These are phyloP conservation scores for Torulaspora maleeae DNA, from an alignment of 805 yeast species.

Conservation along the genomic window DNA sequence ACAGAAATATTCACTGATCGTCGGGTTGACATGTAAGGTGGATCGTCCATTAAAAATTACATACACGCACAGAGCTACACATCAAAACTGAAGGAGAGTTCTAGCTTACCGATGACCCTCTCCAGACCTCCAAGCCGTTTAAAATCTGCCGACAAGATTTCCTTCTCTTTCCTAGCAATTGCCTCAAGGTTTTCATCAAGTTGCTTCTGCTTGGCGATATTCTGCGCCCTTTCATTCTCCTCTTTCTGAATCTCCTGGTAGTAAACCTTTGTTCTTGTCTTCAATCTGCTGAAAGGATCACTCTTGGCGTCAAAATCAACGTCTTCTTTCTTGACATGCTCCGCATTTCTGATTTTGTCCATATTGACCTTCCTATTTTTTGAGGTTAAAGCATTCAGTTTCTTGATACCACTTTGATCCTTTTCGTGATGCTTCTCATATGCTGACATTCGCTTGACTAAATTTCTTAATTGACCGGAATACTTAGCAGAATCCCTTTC, in stretches of 20 bases:
- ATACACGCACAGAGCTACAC: conserved; percentile 12
- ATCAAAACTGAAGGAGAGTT: conserved; percentile 39
- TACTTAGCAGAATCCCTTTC: conserved; percentile 42
- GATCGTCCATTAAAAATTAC: background rate
- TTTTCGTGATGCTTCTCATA: conserved; percentile 39
- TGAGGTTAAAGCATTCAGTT: conserved; percentile 70
- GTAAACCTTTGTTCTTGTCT: conserved; percentile 81
- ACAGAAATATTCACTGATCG: too few species aligned
- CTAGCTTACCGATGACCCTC: conserved; percentile 43
- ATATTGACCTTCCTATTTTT: conserved; percentile 81
- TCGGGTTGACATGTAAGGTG: background rate
- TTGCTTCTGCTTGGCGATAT: conserved; percentile 47
- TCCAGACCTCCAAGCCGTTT: conserved; percentile 57
- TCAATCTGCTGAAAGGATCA: conserved; percentile 87
- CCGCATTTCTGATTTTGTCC: conserved; percentile 74
- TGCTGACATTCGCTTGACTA: conserved; percentile 37
- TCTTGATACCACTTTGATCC: conserved; percentile 39
- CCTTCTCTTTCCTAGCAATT: conserved; percentile 42
- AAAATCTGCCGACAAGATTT: conserved; percentile 48
- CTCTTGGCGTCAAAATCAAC: conserved; percentile 39
- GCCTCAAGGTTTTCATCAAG: conserved; percentile 39
- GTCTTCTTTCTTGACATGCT: conserved; percentile 50
- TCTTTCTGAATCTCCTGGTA: conserved; percentile 53
- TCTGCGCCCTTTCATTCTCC: conserved; percentile 56
- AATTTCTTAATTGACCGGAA: conserved; percentile 44